phyloP scores from a whole-genome alignment of 257 asterid species.

The Jaltomata sinuosa region DNA sequence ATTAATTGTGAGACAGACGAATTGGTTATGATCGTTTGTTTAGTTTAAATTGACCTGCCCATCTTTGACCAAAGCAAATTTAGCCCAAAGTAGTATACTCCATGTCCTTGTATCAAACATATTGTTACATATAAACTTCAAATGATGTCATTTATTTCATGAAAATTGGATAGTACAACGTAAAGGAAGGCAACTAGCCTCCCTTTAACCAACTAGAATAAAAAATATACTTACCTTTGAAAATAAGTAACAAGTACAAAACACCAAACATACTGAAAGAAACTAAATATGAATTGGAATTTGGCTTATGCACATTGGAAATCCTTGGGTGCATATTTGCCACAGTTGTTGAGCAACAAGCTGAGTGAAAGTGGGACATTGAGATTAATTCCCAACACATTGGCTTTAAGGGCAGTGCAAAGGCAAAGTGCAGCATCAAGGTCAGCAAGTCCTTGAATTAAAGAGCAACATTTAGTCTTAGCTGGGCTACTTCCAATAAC shows the following conservation, averaged over 20 bases:
- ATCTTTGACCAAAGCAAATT: not conserved
- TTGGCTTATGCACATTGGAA: not conserved
- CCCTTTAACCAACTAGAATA: not conserved
- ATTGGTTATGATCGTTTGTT: too few relatives aligned
- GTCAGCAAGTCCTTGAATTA: constrained; percentile 7
- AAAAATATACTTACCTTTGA: not conserved
- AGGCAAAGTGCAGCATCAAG: constrained; percentile 21
- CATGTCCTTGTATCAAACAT: not conserved
- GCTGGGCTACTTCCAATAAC: constrained; percentile 1
- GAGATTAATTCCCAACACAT: constrained; percentile 6
- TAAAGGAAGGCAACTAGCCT: not conserved
- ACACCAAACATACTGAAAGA: not conserved
- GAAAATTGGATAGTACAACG: not conserved
- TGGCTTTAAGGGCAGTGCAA: constrained; percentile 20
- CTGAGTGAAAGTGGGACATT: not conserved
- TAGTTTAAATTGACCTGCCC: too few relatives aligned
- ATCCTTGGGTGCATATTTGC: not conserved
- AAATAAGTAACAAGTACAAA: not conserved
- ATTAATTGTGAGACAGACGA: too few relatives aligned
- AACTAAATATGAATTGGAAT: not conserved
- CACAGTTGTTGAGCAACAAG: constrained; percentile 15
- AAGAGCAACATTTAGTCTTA: constrained; percentile 1
- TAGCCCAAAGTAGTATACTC: not conserved
- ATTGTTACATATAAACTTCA: not conserved
- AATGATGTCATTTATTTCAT: not conserved